These are phyloP conservation scores for Fraxinus platypoda DNA, from an alignment of 305 asterid genomes.

Conservation along the genomic window DNA sequence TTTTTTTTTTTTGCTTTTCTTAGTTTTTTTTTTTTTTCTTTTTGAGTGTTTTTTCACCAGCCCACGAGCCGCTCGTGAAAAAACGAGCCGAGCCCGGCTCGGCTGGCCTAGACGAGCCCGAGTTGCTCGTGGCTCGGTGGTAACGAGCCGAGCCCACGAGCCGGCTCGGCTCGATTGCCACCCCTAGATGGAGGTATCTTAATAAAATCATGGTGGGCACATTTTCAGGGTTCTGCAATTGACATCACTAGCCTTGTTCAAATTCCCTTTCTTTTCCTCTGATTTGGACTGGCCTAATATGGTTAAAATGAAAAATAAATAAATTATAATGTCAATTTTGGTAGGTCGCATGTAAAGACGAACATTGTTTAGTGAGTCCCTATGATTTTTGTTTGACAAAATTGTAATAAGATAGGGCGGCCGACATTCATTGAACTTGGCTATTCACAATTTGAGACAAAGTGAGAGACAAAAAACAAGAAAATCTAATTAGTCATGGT, in stretches of 20 bases:
- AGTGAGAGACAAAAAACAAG: background rate
- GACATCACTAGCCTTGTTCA: conserved; percentile 3
- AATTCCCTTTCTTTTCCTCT: background rate
- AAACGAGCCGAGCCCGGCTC: too few species aligned
- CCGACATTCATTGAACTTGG: conserved; percentile 3
- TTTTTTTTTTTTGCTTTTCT: too few species aligned
- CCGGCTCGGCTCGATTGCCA: too few species aligned
- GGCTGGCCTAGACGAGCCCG: too few species aligned
- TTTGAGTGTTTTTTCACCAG: too few species aligned
- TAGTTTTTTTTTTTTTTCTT: too few species aligned
- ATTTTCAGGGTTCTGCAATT: background rate
- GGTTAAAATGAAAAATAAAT: background rate
- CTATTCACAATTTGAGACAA: background rate
- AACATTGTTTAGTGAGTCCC: background rate
- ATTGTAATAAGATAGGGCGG: background rate
- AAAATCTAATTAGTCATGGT: background rate
- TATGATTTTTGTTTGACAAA: background rate
- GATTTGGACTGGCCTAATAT: background rate
- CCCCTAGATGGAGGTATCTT: background rate
- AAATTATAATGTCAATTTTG: background rate
- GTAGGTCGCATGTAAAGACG: background rate
- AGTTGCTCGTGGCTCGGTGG: too few species aligned
- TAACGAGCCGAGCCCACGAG: too few species aligned
- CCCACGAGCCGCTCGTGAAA: too few species aligned
- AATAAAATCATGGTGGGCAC: conserved; percentile 14